Base-by-base conservation (phyloP, 768 basidiomycete species). In the Tricholoma bakamatsutake region DNA sequence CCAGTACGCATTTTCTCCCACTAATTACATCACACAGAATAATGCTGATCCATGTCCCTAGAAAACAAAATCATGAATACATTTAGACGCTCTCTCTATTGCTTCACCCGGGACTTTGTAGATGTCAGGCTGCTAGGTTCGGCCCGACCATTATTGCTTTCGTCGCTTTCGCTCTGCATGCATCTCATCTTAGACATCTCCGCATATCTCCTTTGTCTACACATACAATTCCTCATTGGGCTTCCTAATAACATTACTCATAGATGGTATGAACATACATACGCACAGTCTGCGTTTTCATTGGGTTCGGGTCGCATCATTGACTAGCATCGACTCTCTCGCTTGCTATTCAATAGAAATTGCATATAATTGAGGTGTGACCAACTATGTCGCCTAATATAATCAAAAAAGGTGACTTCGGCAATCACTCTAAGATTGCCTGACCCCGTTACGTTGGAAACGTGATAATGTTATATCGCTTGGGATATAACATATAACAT, bases 1-100 rank as follows among this genome's bases (percentile, higher is more conserved):
- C 70, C 78, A 58, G 78, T 79, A 50, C 56, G 76, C 72, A 63
- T 69, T 59, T 24, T 53, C 63, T 60, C 11, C 21, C 28, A n/a
- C 45, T 52, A 27, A 33, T 1, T 8, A 17, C 10, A 33, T 1
- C 5, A 17, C 10, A 12, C 12, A 1, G 15, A 13, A 57, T 57
- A 30, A 18, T 28, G 52, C 53, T 17, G 57, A 48, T 10, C 40
- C 21, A 37, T 52, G 39, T 40, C 50, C 58, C 27, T 30, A 48
- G 46, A 48, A 64, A 62, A 60, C 63, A 65, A 66, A 66, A 58
- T 62, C 64, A 57, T 65, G 59, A 66, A 61, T 55, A 53, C 51
- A 45, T 54, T 53, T 53, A 43, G 47, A 58, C n/a, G n/a, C 24
- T 62, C 35, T 39, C 45, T 47, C 49, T 53, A 50, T 52, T 39